Evolutionary conservation across 495 filamentous ascomycete genomes (phyloP).

Genomic region (Penicillium roqueforti): DNA sequence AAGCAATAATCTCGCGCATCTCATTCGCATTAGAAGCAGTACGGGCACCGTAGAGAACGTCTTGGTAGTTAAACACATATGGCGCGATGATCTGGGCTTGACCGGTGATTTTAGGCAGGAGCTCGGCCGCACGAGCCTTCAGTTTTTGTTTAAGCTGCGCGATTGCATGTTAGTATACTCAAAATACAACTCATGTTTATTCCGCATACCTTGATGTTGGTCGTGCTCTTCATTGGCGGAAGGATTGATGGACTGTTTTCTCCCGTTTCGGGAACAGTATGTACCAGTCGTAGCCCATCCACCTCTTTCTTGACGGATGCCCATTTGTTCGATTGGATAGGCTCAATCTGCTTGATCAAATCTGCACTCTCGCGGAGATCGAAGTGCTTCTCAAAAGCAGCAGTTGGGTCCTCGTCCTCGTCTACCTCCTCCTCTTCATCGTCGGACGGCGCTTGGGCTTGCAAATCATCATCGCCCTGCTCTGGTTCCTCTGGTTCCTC

Average conservation of each 20-base stretch:
- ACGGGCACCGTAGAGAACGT: slow-evolving; percentile 73
- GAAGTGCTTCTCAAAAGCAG: slow-evolving; percentile 82
- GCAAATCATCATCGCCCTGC: slow-evolving; percentile 22
- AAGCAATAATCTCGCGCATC: slow-evolving; percentile 66
- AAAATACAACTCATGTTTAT: not conserved
- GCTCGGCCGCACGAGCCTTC: slow-evolving; percentile 29
- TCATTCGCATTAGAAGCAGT: slow-evolving; percentile 58
- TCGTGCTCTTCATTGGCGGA: slow-evolving; percentile 34
- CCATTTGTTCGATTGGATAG: slow-evolving; percentile 56
- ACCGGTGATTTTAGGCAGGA: slow-evolving; percentile 33
- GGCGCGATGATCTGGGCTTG: slow-evolving; percentile 35
- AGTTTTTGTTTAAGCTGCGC: slow-evolving; percentile 46
- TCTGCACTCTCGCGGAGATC: slow-evolving; percentile 54
- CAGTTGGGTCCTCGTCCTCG: slow-evolving; percentile 43
- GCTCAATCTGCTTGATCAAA: slow-evolving; percentile 51
- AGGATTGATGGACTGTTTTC: slow-evolving; percentile 26
- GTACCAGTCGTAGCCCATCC: slow-evolving; percentile 45
- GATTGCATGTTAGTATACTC: not conserved
- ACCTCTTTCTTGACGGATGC: slow-evolving; percentile 36
- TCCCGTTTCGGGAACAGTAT: slow-evolving; percentile 37
- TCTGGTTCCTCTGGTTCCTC: slow-evolving; percentile 30
- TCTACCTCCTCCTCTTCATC: slow-evolving; percentile 41
- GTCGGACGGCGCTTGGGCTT: slow-evolving; percentile 38
- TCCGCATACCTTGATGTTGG: slow-evolving; percentile 32
- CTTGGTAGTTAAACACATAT: slow-evolving; percentile 67